A percentile compares a stretch with the other conserved stretches of the same genome.
phyloP scores from a whole-genome alignment of 169 alveolate species.

The Amoebophrya sp. region DNA sequence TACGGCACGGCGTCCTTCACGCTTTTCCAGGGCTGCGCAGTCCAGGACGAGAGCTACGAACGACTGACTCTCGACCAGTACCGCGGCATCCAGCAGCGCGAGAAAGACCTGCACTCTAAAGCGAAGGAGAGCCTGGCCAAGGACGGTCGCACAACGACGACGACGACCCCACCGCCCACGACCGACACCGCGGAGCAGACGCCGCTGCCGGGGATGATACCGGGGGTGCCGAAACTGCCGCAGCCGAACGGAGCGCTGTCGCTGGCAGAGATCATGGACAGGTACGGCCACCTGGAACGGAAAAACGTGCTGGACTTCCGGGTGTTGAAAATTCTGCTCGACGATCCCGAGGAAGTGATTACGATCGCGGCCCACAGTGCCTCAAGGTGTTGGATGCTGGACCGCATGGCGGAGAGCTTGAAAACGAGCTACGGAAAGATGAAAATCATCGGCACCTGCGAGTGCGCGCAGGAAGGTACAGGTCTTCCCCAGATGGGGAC shows the following conservation, averaged over 20 bases:
- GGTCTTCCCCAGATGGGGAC: neutral
- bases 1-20: neutral
- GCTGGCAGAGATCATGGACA: no score
- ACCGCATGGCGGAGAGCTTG: neutral
- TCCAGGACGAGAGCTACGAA: neutral
- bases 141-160: no score
- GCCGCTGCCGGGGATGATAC: no score
- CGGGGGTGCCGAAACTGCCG: no score
- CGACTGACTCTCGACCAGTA: neutral
- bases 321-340: neutral
- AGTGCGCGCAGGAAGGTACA: neutral
- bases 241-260: no score
- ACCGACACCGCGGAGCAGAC: no score
- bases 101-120: neutral
- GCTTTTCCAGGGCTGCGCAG: neutral
- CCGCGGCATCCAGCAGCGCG: neutral
- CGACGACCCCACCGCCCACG: no score
- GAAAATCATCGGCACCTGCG: slow-evolving; percentile 10
- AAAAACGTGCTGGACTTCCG: neutral
- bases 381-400: slow-evolving; percentile 2
- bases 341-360: neutral
- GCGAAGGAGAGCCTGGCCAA: no score
- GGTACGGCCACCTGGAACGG: neutral
- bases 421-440: neutral
- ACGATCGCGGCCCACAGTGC: slow-evolving; percentile 16